These are phyloP conservation scores for Neurospora tetrasperma DNA, from an alignment of 495 filamentous ascomycete genomes.

Conservation along the genomic window DNA sequence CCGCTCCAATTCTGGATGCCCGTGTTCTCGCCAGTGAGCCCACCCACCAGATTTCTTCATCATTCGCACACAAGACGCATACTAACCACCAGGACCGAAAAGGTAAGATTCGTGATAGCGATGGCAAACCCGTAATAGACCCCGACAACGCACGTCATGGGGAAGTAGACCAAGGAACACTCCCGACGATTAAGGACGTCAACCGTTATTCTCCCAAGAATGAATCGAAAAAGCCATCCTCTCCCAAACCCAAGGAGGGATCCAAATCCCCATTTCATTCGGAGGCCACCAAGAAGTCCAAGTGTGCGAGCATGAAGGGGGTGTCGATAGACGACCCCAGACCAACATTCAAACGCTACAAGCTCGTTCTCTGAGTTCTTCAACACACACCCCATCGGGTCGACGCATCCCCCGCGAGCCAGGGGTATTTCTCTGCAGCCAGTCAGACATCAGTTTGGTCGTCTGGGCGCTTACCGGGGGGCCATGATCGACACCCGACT, in stretches of 20 bases:
- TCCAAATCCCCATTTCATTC: neutral
- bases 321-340: neutral
- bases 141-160: neutral
- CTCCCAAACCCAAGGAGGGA: neutral
- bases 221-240: neutral
- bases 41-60: neutral
- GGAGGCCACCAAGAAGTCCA: neutral
- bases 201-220: neutral
- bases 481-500: neutral
- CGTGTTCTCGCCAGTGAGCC: neutral
- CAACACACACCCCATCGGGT: neutral
- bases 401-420: neutral
- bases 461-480: neutral
- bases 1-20: neutral
- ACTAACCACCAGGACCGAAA: neutral
- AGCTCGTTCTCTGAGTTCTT: neutral
- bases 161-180: neutral
- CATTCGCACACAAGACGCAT: neutral
- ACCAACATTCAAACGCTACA: neutral
- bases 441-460: neutral
- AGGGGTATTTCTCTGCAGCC: neutral
- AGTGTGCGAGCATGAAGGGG: neutral
- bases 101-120: neutral
- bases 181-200: neutral
- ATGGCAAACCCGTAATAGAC: no score